Conservation (phyloP, 2,329 filamentous ascomycete species). For the Aspergillus tanneri region DNA sequence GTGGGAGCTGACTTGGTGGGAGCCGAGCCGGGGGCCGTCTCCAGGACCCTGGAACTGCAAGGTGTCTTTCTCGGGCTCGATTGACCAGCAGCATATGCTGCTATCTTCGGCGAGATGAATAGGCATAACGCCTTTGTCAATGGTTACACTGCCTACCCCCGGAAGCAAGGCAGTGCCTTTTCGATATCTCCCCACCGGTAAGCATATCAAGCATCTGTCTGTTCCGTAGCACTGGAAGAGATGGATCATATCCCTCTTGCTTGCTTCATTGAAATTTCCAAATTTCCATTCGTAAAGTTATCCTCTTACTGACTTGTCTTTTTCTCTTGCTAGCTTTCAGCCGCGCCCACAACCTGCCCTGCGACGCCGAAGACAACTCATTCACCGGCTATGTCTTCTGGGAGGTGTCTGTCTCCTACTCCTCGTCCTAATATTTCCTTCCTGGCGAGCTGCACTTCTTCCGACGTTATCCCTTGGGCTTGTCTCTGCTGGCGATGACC, state of each 20-base stretch:
- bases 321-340: conserved; percentile 64
- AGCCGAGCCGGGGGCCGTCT: conserved; percentile 12
- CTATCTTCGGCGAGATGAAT: conserved; percentile 65
- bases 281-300: neutral
- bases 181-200: conserved; percentile 89
- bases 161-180: conserved; percentile 67
- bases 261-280: neutral
- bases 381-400: conserved; percentile 64
- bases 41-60: conserved; percentile 10
- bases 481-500: conserved; percentile 64
- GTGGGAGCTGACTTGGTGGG: conserved; percentile 6
- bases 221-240: neutral
- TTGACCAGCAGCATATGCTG: conserved; percentile 32
- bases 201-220: conserved; percentile 26
- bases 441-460: conserved; percentile 64
- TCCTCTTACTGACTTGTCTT: neutral
- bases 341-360: conserved; percentile 73
- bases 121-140: conserved; percentile 83
- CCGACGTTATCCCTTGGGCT: conserved; percentile 67
- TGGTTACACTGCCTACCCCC: conserved; percentile 68
- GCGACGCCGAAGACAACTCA: conserved; percentile 69
- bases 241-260: neutral
- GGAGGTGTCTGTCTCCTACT: conserved; percentile 59
- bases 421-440: conserved; percentile 72
- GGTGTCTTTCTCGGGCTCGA: conserved; percentile 10